Percentiles rank a stretch among this genome's conserved stretches.
Evolutionary conservation across 176 grass and related monocot genomes (phyloP).

Genomic region (Triticum turgidum): DNA sequence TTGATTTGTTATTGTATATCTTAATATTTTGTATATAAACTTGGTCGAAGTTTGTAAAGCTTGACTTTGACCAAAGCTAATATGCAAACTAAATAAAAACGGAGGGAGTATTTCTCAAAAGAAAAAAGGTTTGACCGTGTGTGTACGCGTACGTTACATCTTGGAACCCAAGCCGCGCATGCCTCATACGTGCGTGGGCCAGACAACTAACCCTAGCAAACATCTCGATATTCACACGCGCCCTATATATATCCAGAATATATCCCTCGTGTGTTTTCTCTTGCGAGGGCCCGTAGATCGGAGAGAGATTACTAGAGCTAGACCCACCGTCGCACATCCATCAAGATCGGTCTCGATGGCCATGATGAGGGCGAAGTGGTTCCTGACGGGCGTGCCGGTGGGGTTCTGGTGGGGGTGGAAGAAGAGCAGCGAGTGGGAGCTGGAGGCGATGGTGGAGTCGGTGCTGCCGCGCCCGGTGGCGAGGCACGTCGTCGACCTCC

Average conservation of each 20-base stretch:
- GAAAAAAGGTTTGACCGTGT: too few relatives aligned
- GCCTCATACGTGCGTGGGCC: not conserved
- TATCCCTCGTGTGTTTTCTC: not conserved
- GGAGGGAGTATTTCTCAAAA: too few relatives aligned
- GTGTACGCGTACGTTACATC: not conserved
- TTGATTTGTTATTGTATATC: too few relatives aligned
- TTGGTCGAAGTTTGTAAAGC: too few relatives aligned
- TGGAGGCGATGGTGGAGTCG: not conserved
- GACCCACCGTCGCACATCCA: not conserved
- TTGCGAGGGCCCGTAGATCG: not conserved
- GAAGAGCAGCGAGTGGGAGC: conserved; percentile 19
- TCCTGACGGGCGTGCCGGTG: conserved; percentile 10
- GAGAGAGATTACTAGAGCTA: not conserved
- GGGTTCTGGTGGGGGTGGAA: conserved; percentile 24
- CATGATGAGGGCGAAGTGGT: not conserved
- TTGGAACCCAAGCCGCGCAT: not conserved
- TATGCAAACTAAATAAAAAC: too few relatives aligned
- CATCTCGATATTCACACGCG: not conserved
- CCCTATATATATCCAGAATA: not conserved
- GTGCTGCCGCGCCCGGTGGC: not conserved
- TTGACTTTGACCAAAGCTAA: too few relatives aligned
- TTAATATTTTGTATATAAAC: too few relatives aligned
- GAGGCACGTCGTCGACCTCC: not conserved
- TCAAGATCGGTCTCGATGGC: not conserved
- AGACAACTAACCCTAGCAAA: not conserved